Evolutionary conservation across 495 filamentous ascomycete species (phyloP).

Genomic region (Neurospora africana): DNA sequence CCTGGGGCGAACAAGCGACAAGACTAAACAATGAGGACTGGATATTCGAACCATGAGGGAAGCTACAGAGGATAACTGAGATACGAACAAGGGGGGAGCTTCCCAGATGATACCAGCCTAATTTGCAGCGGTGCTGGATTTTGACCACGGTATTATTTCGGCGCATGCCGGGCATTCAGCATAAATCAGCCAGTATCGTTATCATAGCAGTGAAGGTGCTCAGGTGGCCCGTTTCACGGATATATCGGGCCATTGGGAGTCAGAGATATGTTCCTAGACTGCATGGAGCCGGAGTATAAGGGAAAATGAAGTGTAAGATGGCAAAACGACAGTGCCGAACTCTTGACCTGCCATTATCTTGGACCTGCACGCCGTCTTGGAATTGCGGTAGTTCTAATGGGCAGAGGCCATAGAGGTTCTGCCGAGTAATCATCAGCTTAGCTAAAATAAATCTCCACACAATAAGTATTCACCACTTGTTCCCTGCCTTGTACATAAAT

Average conservation of each 20-base stretch:
- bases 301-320: background rate
- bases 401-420: background rate
- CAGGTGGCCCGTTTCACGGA: background rate
- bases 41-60: background rate
- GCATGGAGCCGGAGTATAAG: background rate
- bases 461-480: background rate
- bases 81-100: background rate
- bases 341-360: background rate
- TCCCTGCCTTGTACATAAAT: background rate
- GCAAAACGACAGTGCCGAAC: background rate
- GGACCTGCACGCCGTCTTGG: background rate
- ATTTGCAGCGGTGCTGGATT: background rate
- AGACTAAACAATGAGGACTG: background rate
- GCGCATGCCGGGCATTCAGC: background rate
- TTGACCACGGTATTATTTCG: background rate
- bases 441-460: background rate
- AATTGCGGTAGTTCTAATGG: background rate
- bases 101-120: background rate
- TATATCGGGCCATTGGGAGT: background rate
- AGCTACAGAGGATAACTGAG: background rate
- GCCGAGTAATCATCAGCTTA: background rate
- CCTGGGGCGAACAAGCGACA: constrained; percentile 3
- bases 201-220: background rate
- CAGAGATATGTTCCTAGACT: background rate
- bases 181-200: background rate